Conservation (phyloP, 306 rosid genomes). For the Cotoneaster glaucophyllus region DNA sequence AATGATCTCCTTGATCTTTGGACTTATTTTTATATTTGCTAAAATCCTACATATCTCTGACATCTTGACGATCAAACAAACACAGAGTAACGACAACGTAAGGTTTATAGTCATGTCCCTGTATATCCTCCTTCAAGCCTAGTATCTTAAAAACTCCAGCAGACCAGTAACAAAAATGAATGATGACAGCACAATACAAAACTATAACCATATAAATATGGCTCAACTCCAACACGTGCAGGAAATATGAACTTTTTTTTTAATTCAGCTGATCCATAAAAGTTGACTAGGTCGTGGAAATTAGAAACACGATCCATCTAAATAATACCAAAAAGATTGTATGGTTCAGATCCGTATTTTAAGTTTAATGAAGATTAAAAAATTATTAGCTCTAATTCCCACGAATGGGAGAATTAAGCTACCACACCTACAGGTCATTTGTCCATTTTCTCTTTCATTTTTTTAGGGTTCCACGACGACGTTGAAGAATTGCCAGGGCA, state of each 20-base stretch:
- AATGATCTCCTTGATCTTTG: background rate
- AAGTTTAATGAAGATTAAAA: background rate
- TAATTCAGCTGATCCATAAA: background rate
- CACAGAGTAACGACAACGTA: background rate
- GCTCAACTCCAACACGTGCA: constrained; percentile 15
- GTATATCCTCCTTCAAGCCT: no score
- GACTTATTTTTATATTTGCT: background rate
- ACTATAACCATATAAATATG: background rate
- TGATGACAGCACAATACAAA: background rate
- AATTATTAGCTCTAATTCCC: background rate
- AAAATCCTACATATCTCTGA: background rate
- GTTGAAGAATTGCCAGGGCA: constrained; percentile 6
- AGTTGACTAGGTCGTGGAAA: background rate
- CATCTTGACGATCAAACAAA: constrained; percentile 7
- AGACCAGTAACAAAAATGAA: no score
- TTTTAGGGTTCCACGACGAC: background rate
- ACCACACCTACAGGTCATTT: background rate
- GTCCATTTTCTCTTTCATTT: background rate
- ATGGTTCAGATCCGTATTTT: constrained; percentile 7
- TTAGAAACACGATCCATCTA: background rate
- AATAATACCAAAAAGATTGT: background rate
- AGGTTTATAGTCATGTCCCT: background rate
- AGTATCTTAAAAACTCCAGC: no score
- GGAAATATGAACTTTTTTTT: background rate
- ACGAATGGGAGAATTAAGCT: constrained; percentile 17